Conservation (phyloP, 257 asterid genomes). For the Forsythia suspensa region DNA sequence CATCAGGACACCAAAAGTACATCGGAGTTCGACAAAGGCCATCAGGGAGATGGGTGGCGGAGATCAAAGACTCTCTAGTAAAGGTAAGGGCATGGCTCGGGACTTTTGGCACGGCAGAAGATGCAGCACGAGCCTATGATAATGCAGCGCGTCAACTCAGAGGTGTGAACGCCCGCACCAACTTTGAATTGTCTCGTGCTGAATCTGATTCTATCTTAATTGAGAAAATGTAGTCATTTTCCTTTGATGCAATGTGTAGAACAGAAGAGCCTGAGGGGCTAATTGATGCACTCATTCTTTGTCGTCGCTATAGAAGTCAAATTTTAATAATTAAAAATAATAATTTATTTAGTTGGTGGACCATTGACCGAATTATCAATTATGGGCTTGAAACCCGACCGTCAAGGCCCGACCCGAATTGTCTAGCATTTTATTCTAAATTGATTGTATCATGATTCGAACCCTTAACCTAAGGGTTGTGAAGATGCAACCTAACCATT, state of each 20-base stretch:
- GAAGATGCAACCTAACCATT: too few relatives aligned
- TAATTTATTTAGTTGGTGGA: too few relatives aligned
- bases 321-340: too few relatives aligned
- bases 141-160: slow-evolving; percentile 70
- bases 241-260: slow-evolving; percentile 69
- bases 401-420: too few relatives aligned
- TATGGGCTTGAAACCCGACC: too few relatives aligned
- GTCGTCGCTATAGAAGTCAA: too few relatives aligned
- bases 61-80: slow-evolving; percentile 75
- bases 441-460: too few relatives aligned
- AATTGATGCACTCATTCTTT: slow-evolving; percentile 65
- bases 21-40: slow-evolving; percentile 83
- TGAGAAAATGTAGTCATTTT: slow-evolving; percentile 48
- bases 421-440: too few relatives aligned
- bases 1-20: slow-evolving; percentile 68
- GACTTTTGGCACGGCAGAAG: slow-evolving; percentile 76
- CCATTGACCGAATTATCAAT: too few relatives aligned
- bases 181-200: slow-evolving; percentile 54
- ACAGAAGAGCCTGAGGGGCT: slow-evolving; percentile 62
- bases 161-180: slow-evolving; percentile 67
- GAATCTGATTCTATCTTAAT: background rate
- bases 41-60: slow-evolving; percentile 83
- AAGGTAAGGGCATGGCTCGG: slow-evolving; percentile 80
- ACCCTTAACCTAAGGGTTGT: too few relatives aligned
- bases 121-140: slow-evolving; percentile 81